A percentile compares a stretch with the other conserved stretches of the same genome.
Conservation (phyloP, 139 green algal genomes). For the Tetradesmus lagerheimii region DNA sequence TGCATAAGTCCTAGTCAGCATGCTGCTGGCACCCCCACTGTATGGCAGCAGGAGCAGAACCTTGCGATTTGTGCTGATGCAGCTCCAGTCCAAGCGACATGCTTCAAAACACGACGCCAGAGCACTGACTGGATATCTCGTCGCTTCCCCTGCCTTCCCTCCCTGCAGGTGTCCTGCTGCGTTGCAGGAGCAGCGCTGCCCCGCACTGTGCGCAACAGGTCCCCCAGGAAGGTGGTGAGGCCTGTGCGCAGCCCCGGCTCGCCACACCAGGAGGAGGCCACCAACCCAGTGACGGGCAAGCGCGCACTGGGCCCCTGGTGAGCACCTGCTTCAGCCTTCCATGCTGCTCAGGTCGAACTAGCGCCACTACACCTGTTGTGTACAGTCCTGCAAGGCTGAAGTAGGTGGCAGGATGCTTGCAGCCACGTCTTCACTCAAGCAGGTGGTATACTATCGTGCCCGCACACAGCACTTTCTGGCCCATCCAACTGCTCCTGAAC, state of each 20-base stretch:
- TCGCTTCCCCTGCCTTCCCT: too few species aligned
- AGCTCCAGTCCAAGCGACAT: too few species aligned
- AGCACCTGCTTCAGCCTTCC: not conserved
- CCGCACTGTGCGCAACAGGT: slow-evolving; percentile 16
- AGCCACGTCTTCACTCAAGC: not conserved
- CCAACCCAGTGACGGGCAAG: slow-evolving; percentile 22
- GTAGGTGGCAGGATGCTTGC: not conserved
- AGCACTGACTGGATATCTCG: too few species aligned
- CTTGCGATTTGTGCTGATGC: not conserved
- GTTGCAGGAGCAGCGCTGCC: not conserved
- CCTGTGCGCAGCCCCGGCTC: not conserved
- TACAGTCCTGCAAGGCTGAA: not conserved
- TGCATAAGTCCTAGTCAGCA: not conserved
- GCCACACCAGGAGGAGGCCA: slow-evolving; percentile 1
- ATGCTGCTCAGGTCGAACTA: not conserved
- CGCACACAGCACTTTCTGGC: not conserved
- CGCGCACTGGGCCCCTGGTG: slow-evolving; percentile 29
- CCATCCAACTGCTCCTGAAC: not conserved
- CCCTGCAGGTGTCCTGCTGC: not conserved
- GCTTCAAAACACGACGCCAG: too few species aligned
- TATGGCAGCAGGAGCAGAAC: not conserved
- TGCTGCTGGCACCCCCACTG: not conserved
- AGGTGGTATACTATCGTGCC: not conserved
- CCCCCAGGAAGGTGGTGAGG: not conserved
- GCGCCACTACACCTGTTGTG: not conserved